These are phyloP conservation scores for Helicocarpus griseus DNA, from an alignment of 2,329 filamentous ascomycete species.

Conservation along the genomic window DNA sequence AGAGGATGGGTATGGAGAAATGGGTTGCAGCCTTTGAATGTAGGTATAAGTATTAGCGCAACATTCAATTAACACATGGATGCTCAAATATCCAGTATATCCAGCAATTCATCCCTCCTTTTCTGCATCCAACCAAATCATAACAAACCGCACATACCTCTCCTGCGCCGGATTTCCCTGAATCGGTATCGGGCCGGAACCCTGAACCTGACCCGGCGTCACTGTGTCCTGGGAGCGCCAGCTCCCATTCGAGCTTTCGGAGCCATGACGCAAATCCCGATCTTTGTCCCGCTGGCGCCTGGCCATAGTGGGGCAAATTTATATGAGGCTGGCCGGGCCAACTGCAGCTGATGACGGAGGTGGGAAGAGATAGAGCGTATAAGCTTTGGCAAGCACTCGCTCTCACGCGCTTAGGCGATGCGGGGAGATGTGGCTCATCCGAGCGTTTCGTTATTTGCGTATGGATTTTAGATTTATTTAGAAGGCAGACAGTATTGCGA, in stretches of 20 bases:
- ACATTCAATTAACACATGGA: no score
- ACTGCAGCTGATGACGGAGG: neutral
- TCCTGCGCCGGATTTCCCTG: neutral
- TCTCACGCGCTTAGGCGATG: neutral
- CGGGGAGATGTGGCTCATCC: neutral
- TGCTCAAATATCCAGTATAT: no score
- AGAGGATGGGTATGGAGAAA: neutral
- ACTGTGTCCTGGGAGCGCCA: slow-evolving; percentile 32
- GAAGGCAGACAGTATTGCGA: neutral
- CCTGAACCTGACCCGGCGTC: slow-evolving; percentile 15
- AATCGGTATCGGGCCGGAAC: neutral
- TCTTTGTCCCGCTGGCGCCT: slow-evolving; percentile 21
- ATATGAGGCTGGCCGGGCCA: neutral
- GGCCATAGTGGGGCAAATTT: neutral
- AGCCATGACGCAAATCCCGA: slow-evolving; percentile 28
- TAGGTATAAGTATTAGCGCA: neutral
- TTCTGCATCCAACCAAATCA: neutral
- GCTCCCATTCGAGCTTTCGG: slow-evolving; percentile 32
- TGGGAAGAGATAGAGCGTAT: neutral
- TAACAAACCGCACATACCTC: neutral
- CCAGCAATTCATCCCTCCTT: no score
- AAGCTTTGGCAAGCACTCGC: neutral
- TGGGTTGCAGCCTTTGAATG: neutral
- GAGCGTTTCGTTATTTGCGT: neutral
- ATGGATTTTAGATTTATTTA: neutral